A percentile compares a stretch with the other conserved stretches of the same genome.
phyloP scores from a whole-genome alignment of 495 filamentous ascomycete species.

The Haplographium delicatum region DNA sequence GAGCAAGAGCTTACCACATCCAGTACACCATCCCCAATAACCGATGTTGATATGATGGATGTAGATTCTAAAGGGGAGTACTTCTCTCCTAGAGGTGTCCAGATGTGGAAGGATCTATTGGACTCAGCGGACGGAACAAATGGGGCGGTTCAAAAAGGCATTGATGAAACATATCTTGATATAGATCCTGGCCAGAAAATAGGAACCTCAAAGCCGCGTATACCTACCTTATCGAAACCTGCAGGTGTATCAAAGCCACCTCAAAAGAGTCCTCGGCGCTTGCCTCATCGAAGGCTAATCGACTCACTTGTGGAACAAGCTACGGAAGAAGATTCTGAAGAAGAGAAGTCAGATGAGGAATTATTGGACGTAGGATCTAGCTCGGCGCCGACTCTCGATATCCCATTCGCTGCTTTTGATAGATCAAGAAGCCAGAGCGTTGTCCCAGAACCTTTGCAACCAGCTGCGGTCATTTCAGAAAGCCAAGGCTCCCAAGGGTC shows the following conservation, averaged over 20 bases:
- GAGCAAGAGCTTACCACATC: background rate
- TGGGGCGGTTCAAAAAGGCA: background rate
- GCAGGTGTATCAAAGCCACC: constrained; percentile 13
- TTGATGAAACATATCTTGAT: background rate
- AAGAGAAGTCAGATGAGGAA: constrained; percentile 10
- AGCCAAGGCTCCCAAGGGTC: constrained; percentile 21
- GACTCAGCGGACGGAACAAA: constrained; percentile 4
- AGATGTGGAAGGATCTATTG: constrained; percentile 21
- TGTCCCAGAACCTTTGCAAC: background rate
- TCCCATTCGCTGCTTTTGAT: background rate
- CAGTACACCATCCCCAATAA: constrained; percentile 12
- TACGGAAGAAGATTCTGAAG: constrained; percentile 7
- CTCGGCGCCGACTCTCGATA: constrained; percentile 1
- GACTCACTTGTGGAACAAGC: constrained; percentile 48
- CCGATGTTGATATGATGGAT: constrained; percentile 21
- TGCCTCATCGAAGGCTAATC: constrained; percentile 45
- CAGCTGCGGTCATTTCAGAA: background rate
- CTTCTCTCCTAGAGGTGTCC: constrained; percentile 19
- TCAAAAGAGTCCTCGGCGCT: constrained; percentile 6
- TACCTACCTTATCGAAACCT: background rate
- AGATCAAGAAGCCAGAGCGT: constrained; percentile 14
- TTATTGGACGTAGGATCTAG: background rate
- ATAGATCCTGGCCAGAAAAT: background rate
- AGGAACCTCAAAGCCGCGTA: background rate
- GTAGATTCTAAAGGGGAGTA: constrained; percentile 6